Percentiles rank a stretch among this genome's conserved stretches.
Conservation (phyloP, 345 rosid genomes). For the Linum usitatissimum region DNA sequence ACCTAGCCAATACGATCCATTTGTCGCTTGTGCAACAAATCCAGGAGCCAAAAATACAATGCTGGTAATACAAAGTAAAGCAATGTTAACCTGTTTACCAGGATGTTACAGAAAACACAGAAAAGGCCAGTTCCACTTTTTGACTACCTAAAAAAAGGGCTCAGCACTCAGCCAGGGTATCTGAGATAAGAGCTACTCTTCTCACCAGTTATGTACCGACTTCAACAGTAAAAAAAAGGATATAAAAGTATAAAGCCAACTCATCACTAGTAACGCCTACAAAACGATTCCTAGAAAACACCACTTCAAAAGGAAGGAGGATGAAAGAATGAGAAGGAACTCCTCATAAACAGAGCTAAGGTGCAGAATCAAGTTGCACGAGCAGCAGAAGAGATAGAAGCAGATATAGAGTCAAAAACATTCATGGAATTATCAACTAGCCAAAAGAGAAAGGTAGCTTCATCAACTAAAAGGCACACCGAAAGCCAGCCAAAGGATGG, state of each 20-base stretch:
- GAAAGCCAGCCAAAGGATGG: conserved; percentile 23
- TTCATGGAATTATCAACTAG: conserved; percentile 19
- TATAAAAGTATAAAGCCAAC: conserved; percentile 1
- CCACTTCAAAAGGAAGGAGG: not conserved
- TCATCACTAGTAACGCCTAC: conserved; percentile 16
- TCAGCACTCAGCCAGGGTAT: conserved; percentile 1
- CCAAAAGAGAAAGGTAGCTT: conserved; percentile 10
- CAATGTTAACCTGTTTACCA: conserved; percentile 26
- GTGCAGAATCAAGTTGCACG: conserved; percentile 7
- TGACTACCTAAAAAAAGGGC: conserved; percentile 20
- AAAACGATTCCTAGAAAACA: conserved; percentile 13
- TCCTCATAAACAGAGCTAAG: conserved; percentile 9
- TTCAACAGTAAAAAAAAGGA: conserved; percentile 17
- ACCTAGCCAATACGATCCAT: conserved; percentile 13
- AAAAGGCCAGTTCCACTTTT: conserved; percentile 19
- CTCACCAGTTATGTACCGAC: conserved; percentile 21
- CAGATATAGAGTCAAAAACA: conserved; percentile 7
- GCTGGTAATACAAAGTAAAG: conserved; percentile 17
- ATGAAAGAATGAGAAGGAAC: not conserved
- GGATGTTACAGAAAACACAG: conserved; percentile 24
- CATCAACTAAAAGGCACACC: conserved; percentile 18
- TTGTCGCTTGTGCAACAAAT: conserved; percentile 31
- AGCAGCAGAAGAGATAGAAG: conserved; percentile 6
- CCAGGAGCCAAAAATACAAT: conserved; percentile 22
- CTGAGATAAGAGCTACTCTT: conserved; percentile 5